phyloP scores from a whole-genome alignment of 2,329 filamentous ascomycete genomes.

The Elsinoe batatas region DNA sequence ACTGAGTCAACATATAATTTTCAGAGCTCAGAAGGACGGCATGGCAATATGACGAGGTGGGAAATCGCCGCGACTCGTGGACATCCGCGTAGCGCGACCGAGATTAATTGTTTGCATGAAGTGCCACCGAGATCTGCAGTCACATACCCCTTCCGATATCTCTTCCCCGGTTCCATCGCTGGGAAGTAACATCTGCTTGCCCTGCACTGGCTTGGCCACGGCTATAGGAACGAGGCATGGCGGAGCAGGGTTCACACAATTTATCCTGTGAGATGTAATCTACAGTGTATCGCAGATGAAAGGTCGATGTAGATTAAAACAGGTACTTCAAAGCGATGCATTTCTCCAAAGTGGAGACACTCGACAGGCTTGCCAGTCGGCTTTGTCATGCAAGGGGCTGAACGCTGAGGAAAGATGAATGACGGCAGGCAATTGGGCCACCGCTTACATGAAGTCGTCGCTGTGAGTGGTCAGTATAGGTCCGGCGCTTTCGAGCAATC shows the following conservation, averaged over 20 bases:
- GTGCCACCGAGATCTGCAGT: background rate
- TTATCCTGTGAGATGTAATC: too few relatives aligned
- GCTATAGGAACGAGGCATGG: too few relatives aligned
- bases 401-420: background rate
- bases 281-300: too few relatives aligned
- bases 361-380: background rate
- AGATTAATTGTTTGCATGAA: slow-evolving; percentile 6
- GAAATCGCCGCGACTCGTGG: background rate
- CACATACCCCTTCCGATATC: background rate
- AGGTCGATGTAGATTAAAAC: background rate
- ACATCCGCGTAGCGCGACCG: background rate
- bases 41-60: background rate
- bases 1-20: background rate
- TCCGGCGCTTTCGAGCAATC: background rate
- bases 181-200: background rate
- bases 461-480: slow-evolving; percentile 31
- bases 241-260: too few relatives aligned
- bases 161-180: background rate
- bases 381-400: background rate
- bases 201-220: too few relatives aligned
- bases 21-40: background rate
- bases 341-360: background rate
- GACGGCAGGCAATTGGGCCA: background rate
- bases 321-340: background rate
- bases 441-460: slow-evolving; percentile 61